Base-by-base conservation (phyloP, 1,139 yeast species). In the Blastobotrys persicus region DNA sequence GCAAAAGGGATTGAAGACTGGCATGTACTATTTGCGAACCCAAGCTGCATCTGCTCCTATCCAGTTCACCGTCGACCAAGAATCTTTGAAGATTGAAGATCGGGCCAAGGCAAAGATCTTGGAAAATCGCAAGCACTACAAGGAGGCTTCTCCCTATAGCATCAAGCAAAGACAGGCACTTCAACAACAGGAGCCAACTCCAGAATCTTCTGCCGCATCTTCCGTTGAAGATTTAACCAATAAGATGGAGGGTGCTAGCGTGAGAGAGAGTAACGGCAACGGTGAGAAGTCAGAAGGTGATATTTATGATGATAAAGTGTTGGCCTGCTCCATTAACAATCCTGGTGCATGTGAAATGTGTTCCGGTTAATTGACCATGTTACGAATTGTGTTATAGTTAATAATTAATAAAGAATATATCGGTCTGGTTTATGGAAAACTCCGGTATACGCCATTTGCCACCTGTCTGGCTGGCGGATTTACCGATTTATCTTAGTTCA, bases 281-380 rank as follows among this genome's bases (percentile, higher is more conserved):
- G 56, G 48, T 17, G 63, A 55, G 17, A 62, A 64, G 59, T 61
- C 67, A 47, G 74, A 68, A 48, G 61, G 62, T 54, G 96, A 92
- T 66, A 92, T 92, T 63, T 92, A 77, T 78, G 88, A 92, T 69
- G 86, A 95, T 31, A 84, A 89, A 73, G 98, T 85, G 40, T 81
- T 92, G 72, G 96, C 97, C 39, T 92, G 98, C 76, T 95, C 98
- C 49, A 89, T 92, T 69, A 83, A 86, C 69, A 92, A 92, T 74
- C 97, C 97, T 53, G 98, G 88, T 72, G 81, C 98, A 44, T 92
- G 98, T 74, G 92, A 92, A 67, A 92, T 92, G 98, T 92, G 98
- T 77, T 91, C 98, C 55, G 98, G 98, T 75, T 92, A 75, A n/a
- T n/a, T n/a, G n/a, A 6, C 28, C 5, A 23, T 23, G 28, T 23